Conservation (phyloP, 192 early-diverging fungal genomes). For the Coemansia sp. region DNA sequence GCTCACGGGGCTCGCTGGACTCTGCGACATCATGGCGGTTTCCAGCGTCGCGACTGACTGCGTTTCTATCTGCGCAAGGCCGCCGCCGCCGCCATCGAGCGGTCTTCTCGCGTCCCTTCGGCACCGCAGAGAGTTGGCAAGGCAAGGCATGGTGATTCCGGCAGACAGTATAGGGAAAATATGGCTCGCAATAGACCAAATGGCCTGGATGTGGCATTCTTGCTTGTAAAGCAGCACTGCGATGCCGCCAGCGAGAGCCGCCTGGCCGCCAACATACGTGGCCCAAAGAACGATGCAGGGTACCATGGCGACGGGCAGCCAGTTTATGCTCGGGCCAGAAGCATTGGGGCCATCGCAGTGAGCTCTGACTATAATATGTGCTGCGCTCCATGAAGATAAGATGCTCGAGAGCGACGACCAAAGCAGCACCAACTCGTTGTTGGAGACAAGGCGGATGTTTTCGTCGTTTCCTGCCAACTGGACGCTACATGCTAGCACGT, state of each 20-base stretch:
- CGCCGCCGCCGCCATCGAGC: background rate
- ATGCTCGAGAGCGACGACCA: slow-evolving; percentile 27
- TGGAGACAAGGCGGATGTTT: slow-evolving; percentile 10
- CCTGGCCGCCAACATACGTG: background rate
- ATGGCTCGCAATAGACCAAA: background rate
- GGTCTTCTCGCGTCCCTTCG: background rate
- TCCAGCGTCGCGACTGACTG: background rate
- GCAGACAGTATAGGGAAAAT: background rate
- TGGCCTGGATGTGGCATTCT: background rate
- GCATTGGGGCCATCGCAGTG: background rate
- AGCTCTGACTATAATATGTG: slow-evolving; percentile 15
- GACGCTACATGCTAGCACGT: background rate
- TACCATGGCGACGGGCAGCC: slow-evolving; percentile 21
- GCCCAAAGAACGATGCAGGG: slow-evolving; percentile 23
- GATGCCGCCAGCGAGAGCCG: background rate
- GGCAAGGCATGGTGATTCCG: background rate
- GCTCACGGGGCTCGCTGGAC: slow-evolving; percentile 1
- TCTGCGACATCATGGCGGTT: background rate
- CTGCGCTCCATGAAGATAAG: slow-evolving; percentile 18
- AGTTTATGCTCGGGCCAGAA: slow-evolving; percentile 11
- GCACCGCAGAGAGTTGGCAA: background rate
- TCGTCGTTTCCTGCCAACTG: background rate
- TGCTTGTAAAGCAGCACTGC: slow-evolving; percentile 13
- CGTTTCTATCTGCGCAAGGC: background rate
- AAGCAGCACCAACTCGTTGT: slow-evolving; percentile 24